A percentile compares a stretch with the other conserved stretches of the same genome.
Conservation (phyloP, 768 basidiomycete genomes). For the Termitomyces sp. region DNA sequence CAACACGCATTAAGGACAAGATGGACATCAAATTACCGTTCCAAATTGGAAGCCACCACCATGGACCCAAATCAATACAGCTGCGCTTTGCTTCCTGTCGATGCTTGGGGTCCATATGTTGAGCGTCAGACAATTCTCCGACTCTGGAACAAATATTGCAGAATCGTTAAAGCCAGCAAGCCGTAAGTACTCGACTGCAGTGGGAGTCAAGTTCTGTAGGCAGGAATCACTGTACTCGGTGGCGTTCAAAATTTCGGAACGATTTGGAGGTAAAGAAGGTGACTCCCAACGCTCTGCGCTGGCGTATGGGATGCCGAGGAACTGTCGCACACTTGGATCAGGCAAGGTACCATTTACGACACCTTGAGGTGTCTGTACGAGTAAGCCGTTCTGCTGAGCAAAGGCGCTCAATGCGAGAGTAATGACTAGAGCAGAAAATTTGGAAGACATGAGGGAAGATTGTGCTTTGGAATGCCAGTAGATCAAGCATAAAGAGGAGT, state of each 20-base stretch:
- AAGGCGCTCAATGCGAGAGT: background rate
- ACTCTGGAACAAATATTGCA: conserved; percentile 22
- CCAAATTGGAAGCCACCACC: conserved; percentile 35
- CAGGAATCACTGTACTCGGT: conserved; percentile 29
- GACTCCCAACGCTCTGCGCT: conserved; percentile 31
- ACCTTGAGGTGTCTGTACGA: conserved; percentile 29
- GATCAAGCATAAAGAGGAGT: background rate
- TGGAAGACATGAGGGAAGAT: background rate
- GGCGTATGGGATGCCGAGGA: conserved; percentile 34
- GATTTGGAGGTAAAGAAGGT: conserved; percentile 22
- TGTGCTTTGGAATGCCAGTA: background rate
- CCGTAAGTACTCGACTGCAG: conserved; percentile 20
- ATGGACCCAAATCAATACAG: conserved; percentile 36
- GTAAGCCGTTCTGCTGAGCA: conserved; percentile 14
- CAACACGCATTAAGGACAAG: background rate
- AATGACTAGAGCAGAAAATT: background rate
- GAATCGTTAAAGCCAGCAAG: conserved; percentile 20
- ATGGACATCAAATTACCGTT: conserved; percentile 20
- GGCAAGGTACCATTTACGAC: conserved; percentile 25
- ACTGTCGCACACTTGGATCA: conserved; percentile 27
- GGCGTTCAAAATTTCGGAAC: conserved; percentile 20
- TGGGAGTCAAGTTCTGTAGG: conserved; percentile 21
- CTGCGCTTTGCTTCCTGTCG: conserved; percentile 27
- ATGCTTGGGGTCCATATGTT: conserved; percentile 36
- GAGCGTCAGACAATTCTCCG: conserved; percentile 33